phyloP scores from a whole-genome alignment of 345 rosid species.

The Mercurialis annua region DNA sequence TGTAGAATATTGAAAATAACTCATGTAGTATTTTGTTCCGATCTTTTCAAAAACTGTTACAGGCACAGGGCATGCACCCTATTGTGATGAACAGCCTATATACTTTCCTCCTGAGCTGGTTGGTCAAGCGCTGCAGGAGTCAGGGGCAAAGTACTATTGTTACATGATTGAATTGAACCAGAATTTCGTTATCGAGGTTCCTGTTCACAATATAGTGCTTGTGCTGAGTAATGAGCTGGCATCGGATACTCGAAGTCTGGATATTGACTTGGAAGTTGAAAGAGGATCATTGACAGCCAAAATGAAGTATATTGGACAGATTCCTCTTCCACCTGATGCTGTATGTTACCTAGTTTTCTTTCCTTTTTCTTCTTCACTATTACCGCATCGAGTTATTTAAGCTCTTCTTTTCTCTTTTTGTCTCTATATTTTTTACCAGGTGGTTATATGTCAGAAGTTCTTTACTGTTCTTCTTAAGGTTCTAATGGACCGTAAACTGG shows the following conservation, averaged over 20 bases:
- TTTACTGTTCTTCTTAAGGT: conserved; percentile 54
- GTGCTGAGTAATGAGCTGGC: conserved; percentile 47
- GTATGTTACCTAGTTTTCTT: conserved; percentile 26
- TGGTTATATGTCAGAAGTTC: conserved; percentile 58
- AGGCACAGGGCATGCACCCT: conserved; percentile 40
- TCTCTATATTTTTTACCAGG: conserved; percentile 50
- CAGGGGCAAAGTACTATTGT: conserved; percentile 39
- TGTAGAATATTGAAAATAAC: neutral
- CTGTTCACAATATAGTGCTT: conserved; percentile 55
- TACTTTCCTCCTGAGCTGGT: conserved; percentile 77
- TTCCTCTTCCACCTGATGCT: conserved; percentile 38
- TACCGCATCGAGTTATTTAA: too few relatives aligned
- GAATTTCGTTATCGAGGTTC: conserved; percentile 34
- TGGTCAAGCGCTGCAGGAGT: conserved; percentile 18
- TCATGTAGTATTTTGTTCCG: neutral
- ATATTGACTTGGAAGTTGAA: conserved; percentile 51
- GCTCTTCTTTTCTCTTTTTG: neutral
- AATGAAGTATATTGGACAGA: conserved; percentile 44
- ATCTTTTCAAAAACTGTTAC: conserved; percentile 3
- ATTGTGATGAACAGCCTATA: conserved; percentile 54
- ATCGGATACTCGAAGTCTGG: conserved; percentile 33
- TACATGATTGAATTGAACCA: conserved; percentile 54
- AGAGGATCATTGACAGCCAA: conserved; percentile 47
- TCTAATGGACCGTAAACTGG: conserved; percentile 52
- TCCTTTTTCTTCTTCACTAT: too few relatives aligned